These are phyloP conservation scores for Aureobasidium subglaciale DNA, from an alignment of 2,329 filamentous ascomycete species.

Conservation along the genomic window DNA sequence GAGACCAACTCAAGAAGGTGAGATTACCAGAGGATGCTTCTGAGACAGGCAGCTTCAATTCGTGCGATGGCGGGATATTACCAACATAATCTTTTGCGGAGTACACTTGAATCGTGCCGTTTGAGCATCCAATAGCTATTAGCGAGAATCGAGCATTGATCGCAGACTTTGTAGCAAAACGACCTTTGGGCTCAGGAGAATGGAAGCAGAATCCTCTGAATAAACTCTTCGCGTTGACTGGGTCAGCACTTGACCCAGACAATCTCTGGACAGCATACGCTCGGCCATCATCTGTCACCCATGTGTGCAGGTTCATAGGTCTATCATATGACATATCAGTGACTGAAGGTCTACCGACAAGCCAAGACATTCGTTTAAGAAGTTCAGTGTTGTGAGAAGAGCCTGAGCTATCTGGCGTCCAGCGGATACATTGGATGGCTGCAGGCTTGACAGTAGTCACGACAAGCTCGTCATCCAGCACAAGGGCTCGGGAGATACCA, in stretches of 20 bases:
- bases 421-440: slow-evolving; percentile 93
- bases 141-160: slow-evolving; percentile 95
- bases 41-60: slow-evolving; percentile 63
- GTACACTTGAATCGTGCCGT: slow-evolving; percentile 81
- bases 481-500: slow-evolving; percentile 79
- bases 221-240: slow-evolving; percentile 53
- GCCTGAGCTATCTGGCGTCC: slow-evolving; percentile 75
- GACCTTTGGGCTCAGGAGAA: slow-evolving; percentile 52
- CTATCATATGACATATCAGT: slow-evolving; percentile 86
- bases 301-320: slow-evolving; percentile 91
- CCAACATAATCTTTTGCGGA: slow-evolving; percentile 87
- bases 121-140: slow-evolving; percentile 74
- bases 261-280: slow-evolving; percentile 83
- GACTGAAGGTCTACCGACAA: slow-evolving; percentile 69
- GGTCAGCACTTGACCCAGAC: slow-evolving; percentile 29
- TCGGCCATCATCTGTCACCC: slow-evolving; percentile 81
- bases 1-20: slow-evolving; percentile 75
- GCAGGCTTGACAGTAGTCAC: slow-evolving; percentile 87
- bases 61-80: slow-evolving; percentile 83
- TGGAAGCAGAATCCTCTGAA: slow-evolving; percentile 94
- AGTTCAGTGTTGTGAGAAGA: slow-evolving; percentile 88
- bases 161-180: slow-evolving; percentile 64
- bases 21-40: slow-evolving; percentile 60
- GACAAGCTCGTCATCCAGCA: slow-evolving; percentile 84
- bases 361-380: slow-evolving; percentile 76